phyloP scores from a whole-genome alignment of 1,139 yeast species.

The Arxiozyma telluris region DNA sequence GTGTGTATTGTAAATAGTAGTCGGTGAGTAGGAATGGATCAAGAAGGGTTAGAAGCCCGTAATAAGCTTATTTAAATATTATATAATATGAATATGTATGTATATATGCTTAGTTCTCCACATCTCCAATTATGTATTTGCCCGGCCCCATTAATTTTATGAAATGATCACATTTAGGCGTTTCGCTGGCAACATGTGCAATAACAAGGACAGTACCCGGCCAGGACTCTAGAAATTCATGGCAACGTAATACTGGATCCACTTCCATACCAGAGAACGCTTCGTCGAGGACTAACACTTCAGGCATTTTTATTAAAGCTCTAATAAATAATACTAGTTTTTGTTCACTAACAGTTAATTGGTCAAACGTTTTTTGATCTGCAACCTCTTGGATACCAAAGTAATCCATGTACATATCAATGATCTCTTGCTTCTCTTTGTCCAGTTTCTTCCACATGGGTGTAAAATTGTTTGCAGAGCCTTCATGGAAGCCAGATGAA shows the following conservation, averaged over 20 bases:
- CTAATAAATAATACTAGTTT: slow-evolving; percentile 69
- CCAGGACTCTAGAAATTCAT: slow-evolving; percentile 50
- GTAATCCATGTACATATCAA: slow-evolving; percentile 32
- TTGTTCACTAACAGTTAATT: slow-evolving; percentile 63
- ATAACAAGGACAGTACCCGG: slow-evolving; percentile 65
- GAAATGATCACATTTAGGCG: slow-evolving; percentile 48
- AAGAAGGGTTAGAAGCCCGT: no score
- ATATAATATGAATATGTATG: no score
- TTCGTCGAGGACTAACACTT: slow-evolving; percentile 75
- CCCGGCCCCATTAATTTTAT: slow-evolving; percentile 36
- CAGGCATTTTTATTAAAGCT: slow-evolving; percentile 68
- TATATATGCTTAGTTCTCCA: not conserved
- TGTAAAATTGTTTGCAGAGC: slow-evolving; percentile 41
- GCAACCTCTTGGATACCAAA: slow-evolving; percentile 29
- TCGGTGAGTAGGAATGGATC: not conserved
- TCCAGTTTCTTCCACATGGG: slow-evolving; percentile 34
- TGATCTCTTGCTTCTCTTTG: slow-evolving; percentile 30
- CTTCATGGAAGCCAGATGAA: slow-evolving; percentile 67
- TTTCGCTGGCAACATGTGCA: slow-evolving; percentile 62
- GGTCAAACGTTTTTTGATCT: slow-evolving; percentile 37
- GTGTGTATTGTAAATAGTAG: no score
- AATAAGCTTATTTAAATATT: no score
- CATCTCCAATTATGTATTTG: slow-evolving; percentile 23
- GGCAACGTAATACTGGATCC: slow-evolving; percentile 54
- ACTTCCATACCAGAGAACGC: slow-evolving; percentile 89